Evolutionary conservation across 2,329 filamentous ascomycete species (phyloP).

Genomic region (Atkinsonella hypoxylon): DNA sequence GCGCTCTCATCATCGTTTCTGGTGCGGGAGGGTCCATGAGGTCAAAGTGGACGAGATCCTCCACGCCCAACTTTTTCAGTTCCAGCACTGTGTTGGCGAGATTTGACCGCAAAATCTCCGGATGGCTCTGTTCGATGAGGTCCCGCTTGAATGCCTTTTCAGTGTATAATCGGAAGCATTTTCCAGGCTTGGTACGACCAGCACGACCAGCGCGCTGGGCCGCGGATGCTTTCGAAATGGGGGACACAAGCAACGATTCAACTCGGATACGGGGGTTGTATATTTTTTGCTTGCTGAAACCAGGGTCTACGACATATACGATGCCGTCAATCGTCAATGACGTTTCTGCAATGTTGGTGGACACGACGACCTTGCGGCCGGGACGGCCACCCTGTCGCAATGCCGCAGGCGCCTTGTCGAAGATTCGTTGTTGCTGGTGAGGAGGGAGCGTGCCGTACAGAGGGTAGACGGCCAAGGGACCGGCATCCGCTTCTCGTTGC

Average conservation of each 20-base stretch:
- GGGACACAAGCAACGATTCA: conserved; percentile 92
- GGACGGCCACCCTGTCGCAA: conserved; percentile 65
- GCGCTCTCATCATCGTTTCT: conserved; percentile 93
- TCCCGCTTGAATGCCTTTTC: conserved; percentile 96
- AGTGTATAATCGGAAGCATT: conserved; percentile 95
- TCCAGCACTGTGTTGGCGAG: conserved; percentile 90
- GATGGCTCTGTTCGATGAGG: conserved; percentile 92
- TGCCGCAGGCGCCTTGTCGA: conserved; percentile 72
- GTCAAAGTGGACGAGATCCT: conserved; percentile 96
- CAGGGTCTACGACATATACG: conserved; percentile 97
- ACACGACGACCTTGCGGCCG: conserved; percentile 87
- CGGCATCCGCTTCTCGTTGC: conserved; percentile 79
- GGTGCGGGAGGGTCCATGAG: conserved; percentile 97
- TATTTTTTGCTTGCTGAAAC: conserved; percentile 98
- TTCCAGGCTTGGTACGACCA: conserved; percentile 94
- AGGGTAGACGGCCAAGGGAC: conserved; percentile 81
- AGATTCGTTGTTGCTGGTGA: conserved; percentile 87
- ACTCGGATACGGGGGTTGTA: conserved; percentile 96
- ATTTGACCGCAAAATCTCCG: conserved; percentile 90
- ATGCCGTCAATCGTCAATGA: conserved; percentile 97
- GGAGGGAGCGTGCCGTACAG: conserved; percentile 91
- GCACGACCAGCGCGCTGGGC: conserved; percentile 98
- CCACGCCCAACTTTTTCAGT: conserved; percentile 90
- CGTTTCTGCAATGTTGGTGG: conserved; percentile 97
- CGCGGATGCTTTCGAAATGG: conserved; percentile 94